Evolutionary conservation across 768 basidiomycete species (phyloP).

Genomic region (Xerocomus potaroensis): DNA sequence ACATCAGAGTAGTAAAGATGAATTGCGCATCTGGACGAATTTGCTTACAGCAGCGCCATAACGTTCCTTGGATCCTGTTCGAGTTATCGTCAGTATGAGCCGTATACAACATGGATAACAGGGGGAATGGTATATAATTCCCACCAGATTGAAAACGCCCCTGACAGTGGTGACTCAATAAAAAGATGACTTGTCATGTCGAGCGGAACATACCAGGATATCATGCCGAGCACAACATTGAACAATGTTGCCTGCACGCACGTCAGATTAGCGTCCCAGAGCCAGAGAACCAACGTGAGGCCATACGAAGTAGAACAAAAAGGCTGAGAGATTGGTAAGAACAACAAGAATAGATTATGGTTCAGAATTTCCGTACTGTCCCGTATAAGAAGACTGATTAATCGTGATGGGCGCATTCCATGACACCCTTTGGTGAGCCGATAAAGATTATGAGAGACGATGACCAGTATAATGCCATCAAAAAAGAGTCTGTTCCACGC

Average conservation of each 20-base stretch:
- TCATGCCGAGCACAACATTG: slow-evolving; percentile 9
- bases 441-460: slow-evolving; percentile 1
- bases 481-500: slow-evolving; percentile 8
- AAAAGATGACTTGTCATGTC: background rate
- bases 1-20: background rate
- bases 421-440: background rate
- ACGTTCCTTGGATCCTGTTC: slow-evolving; percentile 3
- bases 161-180: slow-evolving; percentile 1
- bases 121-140: too few species aligned
- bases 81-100: too few species aligned
- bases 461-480: background rate
- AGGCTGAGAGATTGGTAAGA: slow-evolving; percentile 4
- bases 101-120: too few species aligned
- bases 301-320: slow-evolving; percentile 18
- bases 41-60: background rate
- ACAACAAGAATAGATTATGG: background rate
- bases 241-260: slow-evolving; percentile 8
- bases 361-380: slow-evolving; percentile 18
- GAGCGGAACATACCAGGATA: slow-evolving; percentile 16
- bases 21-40: background rate
- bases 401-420: background rate
- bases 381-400: slow-evolving; percentile 15
- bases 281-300: background rate
- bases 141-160: slow-evolving; percentile 8
- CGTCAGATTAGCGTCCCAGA: background rate